Conservation (phyloP, 1,139 yeast genomes). For the Geotrichum phurueaensis region DNA sequence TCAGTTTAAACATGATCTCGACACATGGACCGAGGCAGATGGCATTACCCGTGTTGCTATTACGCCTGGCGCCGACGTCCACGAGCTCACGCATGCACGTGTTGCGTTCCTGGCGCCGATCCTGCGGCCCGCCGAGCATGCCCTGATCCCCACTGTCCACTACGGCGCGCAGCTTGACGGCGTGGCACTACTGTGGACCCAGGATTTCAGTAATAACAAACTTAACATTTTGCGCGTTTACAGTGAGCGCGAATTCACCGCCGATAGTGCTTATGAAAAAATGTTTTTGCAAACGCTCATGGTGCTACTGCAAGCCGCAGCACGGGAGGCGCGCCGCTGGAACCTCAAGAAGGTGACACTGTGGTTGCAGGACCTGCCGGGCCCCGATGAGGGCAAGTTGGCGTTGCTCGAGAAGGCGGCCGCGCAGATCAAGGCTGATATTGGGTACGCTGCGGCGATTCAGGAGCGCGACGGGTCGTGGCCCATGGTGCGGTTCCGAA, state of each 20-base stretch:
- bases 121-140: slow-evolving; percentile 12
- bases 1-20: slow-evolving; percentile 28
- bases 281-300: slow-evolving; percentile 17
- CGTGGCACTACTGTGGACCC: slow-evolving; percentile 44
- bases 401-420: slow-evolving; percentile 6
- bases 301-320: slow-evolving; percentile 26
- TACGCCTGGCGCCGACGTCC: slow-evolving; percentile 37
- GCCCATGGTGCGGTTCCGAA: slow-evolving; percentile 27
- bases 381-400: slow-evolving; percentile 5
- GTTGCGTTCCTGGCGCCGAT: slow-evolving; percentile 36
- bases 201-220: slow-evolving; percentile 39
- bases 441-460: slow-evolving; percentile 9
- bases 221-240: slow-evolving; percentile 34
- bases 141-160: slow-evolving; percentile 17
- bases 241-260: slow-evolving; percentile 12
- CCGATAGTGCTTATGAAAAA: background rate
- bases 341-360: slow-evolving; percentile 21
- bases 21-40: slow-evolving; percentile 30
- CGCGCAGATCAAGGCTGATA: background rate
- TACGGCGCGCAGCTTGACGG: slow-evolving; percentile 36
- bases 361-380: slow-evolving; percentile 31
- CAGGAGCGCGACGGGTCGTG: slow-evolving; percentile 25
- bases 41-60: slow-evolving; percentile 34
- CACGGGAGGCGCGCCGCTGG: slow-evolving; percentile 28
- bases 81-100: slow-evolving; percentile 42